Evolutionary conservation across 1,139 yeast species (phyloP).

Genomic region (Saccharomyces hybrid): DNA sequence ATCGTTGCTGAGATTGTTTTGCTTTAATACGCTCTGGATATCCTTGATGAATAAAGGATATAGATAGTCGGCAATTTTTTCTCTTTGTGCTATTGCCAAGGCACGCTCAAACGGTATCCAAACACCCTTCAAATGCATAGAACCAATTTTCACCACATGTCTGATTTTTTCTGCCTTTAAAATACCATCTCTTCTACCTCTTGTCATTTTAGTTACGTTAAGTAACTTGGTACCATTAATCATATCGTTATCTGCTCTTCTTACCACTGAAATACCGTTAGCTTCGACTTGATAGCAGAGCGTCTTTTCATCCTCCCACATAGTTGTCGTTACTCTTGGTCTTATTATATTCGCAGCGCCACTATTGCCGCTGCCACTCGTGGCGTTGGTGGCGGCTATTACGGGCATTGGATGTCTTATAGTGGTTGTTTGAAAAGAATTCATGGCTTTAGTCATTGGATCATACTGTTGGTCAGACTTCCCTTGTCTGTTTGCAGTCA

Average conservation of each 20-base stretch:
- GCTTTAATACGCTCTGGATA: slow-evolving; percentile 59
- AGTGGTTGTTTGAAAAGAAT: slow-evolving; percentile 10
- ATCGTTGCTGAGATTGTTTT: slow-evolving; percentile 21
- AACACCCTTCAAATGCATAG: slow-evolving; percentile 93
- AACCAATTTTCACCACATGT: slow-evolving; percentile 92
- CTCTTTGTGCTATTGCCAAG: slow-evolving; percentile 81
- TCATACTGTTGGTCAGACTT: slow-evolving; percentile 1
- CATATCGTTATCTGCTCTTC: slow-evolving; percentile 87
- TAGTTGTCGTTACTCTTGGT: slow-evolving; percentile 50
- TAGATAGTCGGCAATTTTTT: slow-evolving; percentile 74
- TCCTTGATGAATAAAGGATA: slow-evolving; percentile 87
- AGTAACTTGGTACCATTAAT: slow-evolving; percentile 87
- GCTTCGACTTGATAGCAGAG: slow-evolving; percentile 92
- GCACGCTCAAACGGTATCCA: slow-evolving; percentile 97
- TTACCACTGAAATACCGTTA: slow-evolving; percentile 78
- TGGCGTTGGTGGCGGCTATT: slow-evolving; percentile 13
- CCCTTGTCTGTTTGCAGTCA: not conserved
- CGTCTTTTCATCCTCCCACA: slow-evolving; percentile 96
- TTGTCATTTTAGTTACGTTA: slow-evolving; percentile 90
- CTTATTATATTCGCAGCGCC: not conserved
- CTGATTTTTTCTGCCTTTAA: slow-evolving; percentile 79
- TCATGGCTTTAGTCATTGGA: slow-evolving; percentile 12
- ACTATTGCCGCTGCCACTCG: not conserved
- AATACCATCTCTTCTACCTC: slow-evolving; percentile 91
- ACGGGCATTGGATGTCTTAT: slow-evolving; percentile 9